Percentiles rank a stretch among this genome's conserved stretches.
Conservation (phyloP, 169 alveolate species). For the Plasmodium gallinaceum region DNA sequence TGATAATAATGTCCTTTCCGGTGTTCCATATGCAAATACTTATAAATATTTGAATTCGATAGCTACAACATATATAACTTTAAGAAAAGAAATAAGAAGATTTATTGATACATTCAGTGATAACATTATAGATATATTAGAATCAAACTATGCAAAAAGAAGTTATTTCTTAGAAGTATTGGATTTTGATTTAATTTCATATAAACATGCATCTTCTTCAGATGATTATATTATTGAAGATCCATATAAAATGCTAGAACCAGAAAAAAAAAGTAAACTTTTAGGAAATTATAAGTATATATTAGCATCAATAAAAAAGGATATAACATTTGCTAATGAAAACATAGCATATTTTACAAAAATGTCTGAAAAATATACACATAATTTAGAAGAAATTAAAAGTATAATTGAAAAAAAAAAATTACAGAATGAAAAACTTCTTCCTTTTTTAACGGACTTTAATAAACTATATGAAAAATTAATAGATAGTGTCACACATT, state of each 20-base stretch:
- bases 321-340: conserved; percentile 9
- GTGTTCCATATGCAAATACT: not conserved
- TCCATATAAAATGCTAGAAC: conserved; percentile 34
- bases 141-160: conserved; percentile 36
- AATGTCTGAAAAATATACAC: conserved; percentile 1
- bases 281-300: conserved; percentile 23
- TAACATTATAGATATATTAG: conserved; percentile 10
- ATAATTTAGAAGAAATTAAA: conserved; percentile 5
- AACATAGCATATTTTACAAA: conserved; percentile 9
- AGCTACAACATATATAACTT: conserved; percentile 24
- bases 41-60: conserved; percentile 22
- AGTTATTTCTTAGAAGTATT: conserved; percentile 10
- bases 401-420: not conserved
- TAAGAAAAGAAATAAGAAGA: conserved; percentile 26
- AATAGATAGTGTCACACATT: not conserved
- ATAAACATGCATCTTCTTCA: conserved; percentile 1
- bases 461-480: conserved; percentile 4
- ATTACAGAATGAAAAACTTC: not conserved
- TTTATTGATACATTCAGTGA: not conserved
- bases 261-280: conserved; percentile 30
- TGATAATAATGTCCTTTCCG: conserved; percentile 9
- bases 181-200: conserved; percentile 27
- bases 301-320: conserved; percentile 1
- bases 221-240: conserved; percentile 29
- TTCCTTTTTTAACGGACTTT: conserved; percentile 20